These are phyloP conservation scores for Antrodiella citrinella DNA, from an alignment of 768 basidiomycete genomes.

Conservation along the genomic window DNA sequence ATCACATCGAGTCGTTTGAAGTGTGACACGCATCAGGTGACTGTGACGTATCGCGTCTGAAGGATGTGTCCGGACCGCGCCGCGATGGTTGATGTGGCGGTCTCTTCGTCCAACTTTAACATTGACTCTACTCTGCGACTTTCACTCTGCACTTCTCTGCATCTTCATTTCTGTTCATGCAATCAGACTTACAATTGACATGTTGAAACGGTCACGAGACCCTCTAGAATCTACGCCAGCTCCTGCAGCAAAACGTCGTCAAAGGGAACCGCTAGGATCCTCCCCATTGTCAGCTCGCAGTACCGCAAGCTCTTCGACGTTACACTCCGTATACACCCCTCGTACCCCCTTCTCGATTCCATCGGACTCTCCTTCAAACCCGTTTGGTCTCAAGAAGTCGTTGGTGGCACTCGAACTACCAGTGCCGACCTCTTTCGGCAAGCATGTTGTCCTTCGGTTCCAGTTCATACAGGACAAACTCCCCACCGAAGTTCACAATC, in stretches of 20 bases:
- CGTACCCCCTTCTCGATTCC: constrained; percentile 29
- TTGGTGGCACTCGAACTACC: constrained; percentile 27
- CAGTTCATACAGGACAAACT: constrained; percentile 33
- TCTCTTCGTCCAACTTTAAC: not conserved
- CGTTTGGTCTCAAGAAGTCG: constrained; percentile 50
- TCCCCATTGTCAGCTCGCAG: not conserved
- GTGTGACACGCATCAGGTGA: not conserved
- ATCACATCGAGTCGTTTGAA: not conserved
- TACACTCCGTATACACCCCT: constrained; percentile 13
- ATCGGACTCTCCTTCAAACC: constrained; percentile 65
- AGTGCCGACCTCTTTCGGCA: constrained; percentile 40
- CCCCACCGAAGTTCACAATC: not conserved
- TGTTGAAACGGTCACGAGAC: constrained; percentile 25
- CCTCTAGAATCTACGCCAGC: constrained; percentile 23
- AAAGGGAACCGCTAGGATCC: not conserved
- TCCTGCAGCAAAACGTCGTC: constrained; percentile 18
- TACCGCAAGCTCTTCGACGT: constrained; percentile 19
- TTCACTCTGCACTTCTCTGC: not conserved
- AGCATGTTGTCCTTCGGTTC: constrained; percentile 57
- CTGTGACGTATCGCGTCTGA: not conserved
- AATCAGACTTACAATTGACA: not conserved
- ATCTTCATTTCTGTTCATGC: not conserved
- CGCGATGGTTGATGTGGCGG: too few species aligned
- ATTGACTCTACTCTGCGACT: not conserved
- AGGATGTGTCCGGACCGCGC: not conserved